phyloP scores from a whole-genome alignment of 306 rosid genomes.

The Pyrus bretschneideri region DNA sequence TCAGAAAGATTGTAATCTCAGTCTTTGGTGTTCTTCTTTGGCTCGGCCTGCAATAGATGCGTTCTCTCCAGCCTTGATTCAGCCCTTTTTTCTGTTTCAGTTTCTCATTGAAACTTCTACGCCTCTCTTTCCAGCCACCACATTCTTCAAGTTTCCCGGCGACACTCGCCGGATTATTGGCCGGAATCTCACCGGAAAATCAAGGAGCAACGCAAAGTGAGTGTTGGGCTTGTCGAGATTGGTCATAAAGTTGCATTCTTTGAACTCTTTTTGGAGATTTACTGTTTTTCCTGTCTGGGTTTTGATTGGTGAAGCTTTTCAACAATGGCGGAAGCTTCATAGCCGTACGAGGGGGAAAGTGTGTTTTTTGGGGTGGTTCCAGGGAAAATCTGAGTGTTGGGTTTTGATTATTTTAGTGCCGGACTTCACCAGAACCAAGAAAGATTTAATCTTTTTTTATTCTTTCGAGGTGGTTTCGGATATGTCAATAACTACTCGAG shows the following conservation, averaged over 20 bases:
- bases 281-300: background rate
- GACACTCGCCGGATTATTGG: background rate
- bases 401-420: background rate
- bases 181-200: background rate
- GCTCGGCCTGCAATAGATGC: background rate
- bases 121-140: background rate
- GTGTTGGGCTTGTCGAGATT: background rate
- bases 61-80: background rate
- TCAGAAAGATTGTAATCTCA: background rate
- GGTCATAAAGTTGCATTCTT: background rate
- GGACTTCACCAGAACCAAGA: constrained; percentile 17
- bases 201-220: background rate
- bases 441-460: constrained; percentile 20
- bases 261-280: background rate
- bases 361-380: background rate
- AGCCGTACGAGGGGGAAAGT: background rate
- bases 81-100: background rate
- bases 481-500: background rate
- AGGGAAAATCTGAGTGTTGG: background rate
- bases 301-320: background rate
- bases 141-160: background rate
- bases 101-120: background rate
- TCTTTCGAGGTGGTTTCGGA: constrained; percentile 1
- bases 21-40: background rate
- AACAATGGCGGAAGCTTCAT: background rate